These are phyloP conservation scores for Thuja plicata DNA, from an alignment of 83 land plant species.

Conservation along the genomic window DNA sequence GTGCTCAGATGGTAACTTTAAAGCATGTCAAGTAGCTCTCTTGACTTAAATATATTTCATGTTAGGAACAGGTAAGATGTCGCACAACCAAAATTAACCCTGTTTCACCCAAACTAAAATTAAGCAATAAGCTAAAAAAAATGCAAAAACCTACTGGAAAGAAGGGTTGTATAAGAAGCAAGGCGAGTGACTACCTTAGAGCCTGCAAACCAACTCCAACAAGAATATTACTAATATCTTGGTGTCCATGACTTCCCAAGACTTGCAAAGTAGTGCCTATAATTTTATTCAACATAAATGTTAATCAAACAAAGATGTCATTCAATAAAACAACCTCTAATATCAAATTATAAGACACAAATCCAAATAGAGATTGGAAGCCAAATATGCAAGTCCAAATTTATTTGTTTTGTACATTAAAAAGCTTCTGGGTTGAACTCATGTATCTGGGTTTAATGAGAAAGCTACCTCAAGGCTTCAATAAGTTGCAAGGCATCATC, in stretches of 20 bases:
- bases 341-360: too few species aligned
- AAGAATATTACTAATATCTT: constrained; percentile 41
- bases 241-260: constrained; percentile 34
- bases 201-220: too few species aligned
- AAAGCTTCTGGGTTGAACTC: neutral
- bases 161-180: too few species aligned
- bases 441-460: neutral
- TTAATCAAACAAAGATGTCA: too few species aligned
- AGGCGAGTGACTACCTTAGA: too few species aligned
- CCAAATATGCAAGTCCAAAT: neutral
- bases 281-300: constrained; percentile 16
- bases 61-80: constrained; percentile 38
- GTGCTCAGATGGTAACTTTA: constrained; percentile 15
- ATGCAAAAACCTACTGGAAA: too few species aligned
- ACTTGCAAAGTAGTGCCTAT: constrained; percentile 25
- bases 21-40: constrained; percentile 31
- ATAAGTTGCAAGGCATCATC: constrained; percentile 89
- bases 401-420: neutral
- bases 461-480: constrained; percentile 86
- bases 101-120: constrained; percentile 11
- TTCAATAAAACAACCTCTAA: too few species aligned
- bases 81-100: constrained; percentile 30
- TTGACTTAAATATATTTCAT: constrained; percentile 32
- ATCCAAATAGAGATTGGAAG: neutral
- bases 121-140: constrained; percentile 14